A percentile compares a stretch with the other conserved stretches of the same genome.
Conservation (phyloP, 805 yeast genomes). For the Suhomyces pyralidae region DNA sequence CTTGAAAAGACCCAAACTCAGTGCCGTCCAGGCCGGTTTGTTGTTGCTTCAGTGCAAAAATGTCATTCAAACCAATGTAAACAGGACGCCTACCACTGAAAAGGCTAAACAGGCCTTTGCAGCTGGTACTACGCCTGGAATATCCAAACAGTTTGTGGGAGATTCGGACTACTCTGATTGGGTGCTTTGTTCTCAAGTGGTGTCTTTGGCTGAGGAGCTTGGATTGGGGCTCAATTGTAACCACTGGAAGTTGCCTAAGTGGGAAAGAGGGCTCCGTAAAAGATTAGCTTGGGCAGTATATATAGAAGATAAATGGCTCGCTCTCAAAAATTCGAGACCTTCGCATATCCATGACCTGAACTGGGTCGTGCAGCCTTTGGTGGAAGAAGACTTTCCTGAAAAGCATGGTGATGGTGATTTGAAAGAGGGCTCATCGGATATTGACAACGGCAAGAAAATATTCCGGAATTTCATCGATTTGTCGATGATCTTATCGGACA, state of each 20-base stretch:
- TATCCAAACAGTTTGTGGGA: background rate
- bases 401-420: slow-evolving; percentile 52
- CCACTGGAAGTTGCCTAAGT: slow-evolving; percentile 87
- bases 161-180: slow-evolving; percentile 64
- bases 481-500: slow-evolving; percentile 67
- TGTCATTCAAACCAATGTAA: slow-evolving; percentile 21
- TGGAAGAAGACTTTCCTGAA: slow-evolving; percentile 78
- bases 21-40: slow-evolving; percentile 89
- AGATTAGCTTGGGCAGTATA: slow-evolving; percentile 95
- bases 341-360: slow-evolving; percentile 72
- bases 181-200: slow-evolving; percentile 83
- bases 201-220: slow-evolving; percentile 82
- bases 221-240: slow-evolving; percentile 91
- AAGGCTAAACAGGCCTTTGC: slow-evolving; percentile 13
- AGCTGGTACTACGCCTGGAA: background rate
- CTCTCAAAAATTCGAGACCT: slow-evolving; percentile 79
- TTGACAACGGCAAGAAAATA: slow-evolving; percentile 64
- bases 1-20: slow-evolving; percentile 80
- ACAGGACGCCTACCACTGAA: slow-evolving; percentile 5
- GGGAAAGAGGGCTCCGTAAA: slow-evolving; percentile 89
- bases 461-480: slow-evolving; percentile 67
- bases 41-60: slow-evolving; percentile 66
- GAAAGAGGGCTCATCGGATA: slow-evolving; percentile 62
- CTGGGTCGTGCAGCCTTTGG: slow-evolving; percentile 73
- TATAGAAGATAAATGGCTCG: slow-evolving; percentile 87